Percentiles rank a stretch among this genome's conserved stretches.
These are phyloP conservation scores for Alternaria alternata DNA, from an alignment of 2,329 filamentous ascomycete genomes.

Conservation along the genomic window DNA sequence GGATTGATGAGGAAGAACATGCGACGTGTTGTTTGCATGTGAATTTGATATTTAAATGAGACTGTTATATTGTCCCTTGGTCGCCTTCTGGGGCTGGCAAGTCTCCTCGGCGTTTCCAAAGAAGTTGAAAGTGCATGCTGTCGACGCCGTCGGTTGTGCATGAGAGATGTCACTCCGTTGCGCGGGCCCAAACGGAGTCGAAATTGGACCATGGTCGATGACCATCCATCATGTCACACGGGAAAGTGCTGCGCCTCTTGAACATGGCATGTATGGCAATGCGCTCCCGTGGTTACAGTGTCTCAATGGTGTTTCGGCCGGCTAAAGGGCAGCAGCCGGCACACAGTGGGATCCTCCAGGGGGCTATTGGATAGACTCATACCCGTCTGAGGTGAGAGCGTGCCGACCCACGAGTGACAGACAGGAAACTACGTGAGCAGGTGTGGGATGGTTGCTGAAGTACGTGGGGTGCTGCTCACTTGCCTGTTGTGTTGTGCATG, in stretches of 20 bases:
- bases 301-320: background rate
- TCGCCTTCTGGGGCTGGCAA: background rate
- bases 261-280: background rate
- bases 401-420: slow-evolving; percentile 10
- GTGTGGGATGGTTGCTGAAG: background rate
- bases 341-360: background rate
- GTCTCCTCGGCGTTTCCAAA: background rate
- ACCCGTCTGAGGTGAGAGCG: slow-evolving; percentile 22
- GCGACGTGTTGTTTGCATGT: background rate
- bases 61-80: background rate
- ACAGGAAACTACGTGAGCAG: background rate
- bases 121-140: background rate
- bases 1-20: background rate
- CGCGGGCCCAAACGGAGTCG: background rate
- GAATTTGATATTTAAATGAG: background rate
- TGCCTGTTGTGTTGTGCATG: background rate
- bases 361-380: background rate
- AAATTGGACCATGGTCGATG: background rate
- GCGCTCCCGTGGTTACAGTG: background rate
- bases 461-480: background rate
- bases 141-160: background rate
- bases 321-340: background rate
- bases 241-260: background rate
- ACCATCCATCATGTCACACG: background rate
- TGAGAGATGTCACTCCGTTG: background rate